Percentiles rank a stretch among this genome's conserved stretches.
These are phyloP conservation scores for Oryza coarctata DNA, from an alignment of 176 grass and related monocot species.

Conservation along the genomic window DNA sequence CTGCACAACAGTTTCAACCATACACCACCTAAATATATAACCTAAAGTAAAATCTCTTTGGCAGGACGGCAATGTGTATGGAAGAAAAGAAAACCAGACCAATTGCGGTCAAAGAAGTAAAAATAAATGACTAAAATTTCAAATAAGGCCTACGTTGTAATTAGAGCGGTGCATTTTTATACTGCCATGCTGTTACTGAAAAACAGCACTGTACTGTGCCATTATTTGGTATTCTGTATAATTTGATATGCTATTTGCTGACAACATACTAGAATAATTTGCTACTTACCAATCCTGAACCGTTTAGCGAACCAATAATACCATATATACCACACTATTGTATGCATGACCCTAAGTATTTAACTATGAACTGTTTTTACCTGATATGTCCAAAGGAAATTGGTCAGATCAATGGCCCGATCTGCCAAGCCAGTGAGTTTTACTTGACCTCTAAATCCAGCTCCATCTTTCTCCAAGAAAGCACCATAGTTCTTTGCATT, in stretches of 20 bases:
- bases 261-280: not conserved
- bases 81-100: not conserved
- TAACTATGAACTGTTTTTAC: slow-evolving; percentile 27
- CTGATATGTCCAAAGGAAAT: slow-evolving; percentile 88
- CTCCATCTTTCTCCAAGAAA: slow-evolving; percentile 99
- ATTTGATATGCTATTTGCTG: not conserved
- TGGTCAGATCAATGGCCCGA: slow-evolving; percentile 76
- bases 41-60: not conserved
- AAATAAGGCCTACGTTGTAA: not conserved
- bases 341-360: not conserved
- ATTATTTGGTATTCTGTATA: not conserved
- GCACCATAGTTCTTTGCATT: slow-evolving; percentile 84
- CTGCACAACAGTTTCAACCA: slow-evolving; percentile 26
- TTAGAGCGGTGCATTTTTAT: not conserved
- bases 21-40: not conserved
- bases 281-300: not conserved
- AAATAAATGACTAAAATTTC: slow-evolving; percentile 7
- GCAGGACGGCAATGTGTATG: not conserved
- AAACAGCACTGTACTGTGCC: not conserved
- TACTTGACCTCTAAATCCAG: slow-evolving; percentile 88
- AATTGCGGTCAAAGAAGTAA: not conserved
- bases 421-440: slow-evolving; percentile 81
- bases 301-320: not conserved
- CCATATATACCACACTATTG: not conserved
- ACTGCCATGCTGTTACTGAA: not conserved